Evolutionary conservation across 139 green algal species (phyloP).

Genomic region (Micromonas pusilla): DNA sequence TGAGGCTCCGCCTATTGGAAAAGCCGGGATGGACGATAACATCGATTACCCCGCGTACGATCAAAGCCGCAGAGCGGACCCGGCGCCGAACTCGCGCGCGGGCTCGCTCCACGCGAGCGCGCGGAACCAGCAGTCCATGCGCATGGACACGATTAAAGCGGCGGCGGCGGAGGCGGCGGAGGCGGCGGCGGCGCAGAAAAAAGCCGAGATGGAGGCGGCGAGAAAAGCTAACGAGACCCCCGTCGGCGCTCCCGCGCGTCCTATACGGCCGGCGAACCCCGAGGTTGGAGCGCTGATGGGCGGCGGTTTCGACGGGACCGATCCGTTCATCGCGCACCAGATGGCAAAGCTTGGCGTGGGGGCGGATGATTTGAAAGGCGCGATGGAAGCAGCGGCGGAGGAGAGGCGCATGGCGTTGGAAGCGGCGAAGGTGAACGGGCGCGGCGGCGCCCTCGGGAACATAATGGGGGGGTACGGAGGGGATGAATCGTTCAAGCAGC

Average conservation of each 20-base stretch:
- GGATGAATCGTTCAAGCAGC: not conserved
- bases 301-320: not conserved
- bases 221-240: too few relatives aligned
- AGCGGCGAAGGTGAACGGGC: not conserved
- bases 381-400: not conserved
- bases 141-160: too few relatives aligned
- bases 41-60: not conserved
- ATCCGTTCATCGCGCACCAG: not conserved
- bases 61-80: not conserved
- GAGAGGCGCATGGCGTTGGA: not conserved
- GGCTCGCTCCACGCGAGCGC: not conserved
- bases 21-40: not conserved
- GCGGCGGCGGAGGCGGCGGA: too few relatives aligned
- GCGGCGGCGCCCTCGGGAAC: not conserved
- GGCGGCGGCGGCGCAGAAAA: too few relatives aligned
- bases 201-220: too few relatives aligned
- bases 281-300: not conserved
- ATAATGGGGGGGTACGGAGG: not conserved
- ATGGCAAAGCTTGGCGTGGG: not conserved
- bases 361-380: not conserved
- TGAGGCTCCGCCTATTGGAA: not conserved
- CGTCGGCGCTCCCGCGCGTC: too few relatives aligned
- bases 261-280: too few relatives aligned
- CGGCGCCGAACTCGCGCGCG: too few relatives aligned
- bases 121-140: too few relatives aligned